A percentile compares a stretch with the other conserved stretches of the same genome.
Evolutionary conservation across 1,284 basidiomycete genomes (phyloP).

Genomic region (Leccinum brunneo-olivaceum): DNA sequence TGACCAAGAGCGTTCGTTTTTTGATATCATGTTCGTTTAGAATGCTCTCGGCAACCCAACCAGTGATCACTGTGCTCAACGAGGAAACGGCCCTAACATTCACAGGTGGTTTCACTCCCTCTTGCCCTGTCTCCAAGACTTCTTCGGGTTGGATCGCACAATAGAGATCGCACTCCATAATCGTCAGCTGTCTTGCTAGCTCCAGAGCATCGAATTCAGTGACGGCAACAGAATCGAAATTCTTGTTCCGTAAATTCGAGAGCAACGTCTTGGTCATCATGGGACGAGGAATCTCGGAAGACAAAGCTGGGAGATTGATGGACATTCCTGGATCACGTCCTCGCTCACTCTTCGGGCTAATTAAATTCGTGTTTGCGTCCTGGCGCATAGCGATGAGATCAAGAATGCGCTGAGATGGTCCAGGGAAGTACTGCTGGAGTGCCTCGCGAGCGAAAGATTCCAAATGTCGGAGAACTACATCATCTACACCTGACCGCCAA

Average conservation of each 20-base stretch:
- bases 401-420: conserved; percentile 65
- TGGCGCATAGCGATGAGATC: conserved; percentile 59
- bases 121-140: conserved; percentile 74
- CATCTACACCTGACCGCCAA: conserved; percentile 73
- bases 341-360: conserved; percentile 55
- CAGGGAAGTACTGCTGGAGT: conserved; percentile 57
- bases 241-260: conserved; percentile 50
- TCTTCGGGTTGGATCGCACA: conserved; percentile 84
- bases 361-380: conserved; percentile 37
- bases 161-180: conserved; percentile 88
- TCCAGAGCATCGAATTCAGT: conserved; percentile 94
- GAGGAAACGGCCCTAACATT: conserved; percentile 82
- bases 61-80: conserved; percentile 87
- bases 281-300: conserved; percentile 69
- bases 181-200: conserved; percentile 90
- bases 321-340: conserved; percentile 63
- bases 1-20: conserved; percentile 78
- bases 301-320: conserved; percentile 53
- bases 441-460: conserved; percentile 60
- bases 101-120: conserved; percentile 55
- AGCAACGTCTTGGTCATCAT: conserved; percentile 81
- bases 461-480: conserved; percentile 52
- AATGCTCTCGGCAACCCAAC: conserved; percentile 94
- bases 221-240: conserved; percentile 57
- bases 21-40: conserved; percentile 85